Conservation (phyloP, 2,329 filamentous ascomycete species). For the Aspergillus sp. region DNA sequence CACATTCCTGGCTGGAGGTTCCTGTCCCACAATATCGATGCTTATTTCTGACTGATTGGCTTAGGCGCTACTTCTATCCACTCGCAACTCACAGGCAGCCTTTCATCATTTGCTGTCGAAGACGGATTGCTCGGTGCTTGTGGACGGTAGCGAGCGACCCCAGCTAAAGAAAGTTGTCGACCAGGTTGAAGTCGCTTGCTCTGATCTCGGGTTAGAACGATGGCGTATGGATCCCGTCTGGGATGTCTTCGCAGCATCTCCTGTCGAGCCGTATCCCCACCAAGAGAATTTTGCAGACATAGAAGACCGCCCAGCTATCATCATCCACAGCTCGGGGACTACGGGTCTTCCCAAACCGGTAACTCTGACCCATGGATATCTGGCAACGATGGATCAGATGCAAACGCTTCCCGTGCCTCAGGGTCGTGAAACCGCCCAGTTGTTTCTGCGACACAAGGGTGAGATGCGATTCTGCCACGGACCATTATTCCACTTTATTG, state of each 20-base stretch:
- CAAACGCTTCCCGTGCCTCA: not conserved
- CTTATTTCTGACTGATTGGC: not conserved
- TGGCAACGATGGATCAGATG: not conserved
- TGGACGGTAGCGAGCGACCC: not conserved
- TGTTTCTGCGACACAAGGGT: not conserved
- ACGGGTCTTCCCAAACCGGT: slow-evolving; percentile 15
- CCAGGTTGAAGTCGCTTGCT: not conserved
- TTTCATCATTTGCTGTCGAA: not conserved
- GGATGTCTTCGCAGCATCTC: not conserved
- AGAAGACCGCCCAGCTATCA: slow-evolving; percentile 18
- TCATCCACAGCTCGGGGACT: slow-evolving; percentile 12
- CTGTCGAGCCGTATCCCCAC: not conserved
- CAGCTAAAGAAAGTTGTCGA: not conserved
- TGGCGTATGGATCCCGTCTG: not conserved
- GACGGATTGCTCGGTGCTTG: not conserved
- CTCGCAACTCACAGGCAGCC: slow-evolving; percentile 5
- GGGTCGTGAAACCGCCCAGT: not conserved
- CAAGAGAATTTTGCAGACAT: not conserved
- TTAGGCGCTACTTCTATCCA: slow-evolving; percentile 1
- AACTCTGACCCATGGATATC: slow-evolving; percentile 2
- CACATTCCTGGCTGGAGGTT: not conserved
- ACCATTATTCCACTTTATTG: slow-evolving; percentile 15
- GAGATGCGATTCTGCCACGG: not conserved
- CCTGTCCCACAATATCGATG: not conserved
- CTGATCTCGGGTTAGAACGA: not conserved